These are phyloP conservation scores for Sphagnum magellanicum DNA, from an alignment of 228 moss, liverwort and hornwort genomes.

Conservation along the genomic window DNA sequence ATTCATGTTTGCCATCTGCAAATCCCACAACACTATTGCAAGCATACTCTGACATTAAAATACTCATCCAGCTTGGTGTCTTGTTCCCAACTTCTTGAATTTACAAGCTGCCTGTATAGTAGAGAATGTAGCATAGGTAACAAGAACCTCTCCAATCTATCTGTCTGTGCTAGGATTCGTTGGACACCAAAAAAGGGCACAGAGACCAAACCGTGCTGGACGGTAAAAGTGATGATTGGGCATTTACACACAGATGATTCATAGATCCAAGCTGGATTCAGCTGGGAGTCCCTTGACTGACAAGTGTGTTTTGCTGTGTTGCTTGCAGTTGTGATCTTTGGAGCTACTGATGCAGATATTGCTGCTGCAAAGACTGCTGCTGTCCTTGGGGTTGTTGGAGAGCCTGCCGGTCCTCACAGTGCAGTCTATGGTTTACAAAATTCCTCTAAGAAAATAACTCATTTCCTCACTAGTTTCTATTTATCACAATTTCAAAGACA, in stretches of 20 bases:
- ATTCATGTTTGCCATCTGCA: slow-evolving; percentile 15
- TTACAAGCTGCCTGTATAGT: too few relatives aligned
- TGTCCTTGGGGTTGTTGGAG: slow-evolving; percentile 32
- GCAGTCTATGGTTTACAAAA: not conserved
- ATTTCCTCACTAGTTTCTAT: too few relatives aligned
- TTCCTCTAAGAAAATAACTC: too few relatives aligned
- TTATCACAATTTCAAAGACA: too few relatives aligned
- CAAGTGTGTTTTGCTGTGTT: slow-evolving; percentile 41
- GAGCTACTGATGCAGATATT: slow-evolving; percentile 44
- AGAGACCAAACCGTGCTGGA: slow-evolving; percentile 28
- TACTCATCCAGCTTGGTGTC: too few relatives aligned
- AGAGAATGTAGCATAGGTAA: too few relatives aligned
- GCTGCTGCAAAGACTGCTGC: slow-evolving; percentile 19
- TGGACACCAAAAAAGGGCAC: not conserved
- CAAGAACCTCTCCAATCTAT: too few relatives aligned
- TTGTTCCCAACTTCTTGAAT: too few relatives aligned
- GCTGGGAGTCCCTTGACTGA: slow-evolving; percentile 32
- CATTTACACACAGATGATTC: slow-evolving; percentile 43
- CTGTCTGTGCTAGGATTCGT: too few relatives aligned
- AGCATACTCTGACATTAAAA: too few relatives aligned
- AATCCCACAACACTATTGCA: not conserved
- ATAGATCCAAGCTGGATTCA: slow-evolving; percentile 42
- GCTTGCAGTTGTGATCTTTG: slow-evolving; percentile 49
- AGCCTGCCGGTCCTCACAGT: slow-evolving; percentile 13
- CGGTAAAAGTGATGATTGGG: slow-evolving; percentile 40